Conservation (phyloP, 331 rosid genomes). For the Quercus lobata region DNA sequence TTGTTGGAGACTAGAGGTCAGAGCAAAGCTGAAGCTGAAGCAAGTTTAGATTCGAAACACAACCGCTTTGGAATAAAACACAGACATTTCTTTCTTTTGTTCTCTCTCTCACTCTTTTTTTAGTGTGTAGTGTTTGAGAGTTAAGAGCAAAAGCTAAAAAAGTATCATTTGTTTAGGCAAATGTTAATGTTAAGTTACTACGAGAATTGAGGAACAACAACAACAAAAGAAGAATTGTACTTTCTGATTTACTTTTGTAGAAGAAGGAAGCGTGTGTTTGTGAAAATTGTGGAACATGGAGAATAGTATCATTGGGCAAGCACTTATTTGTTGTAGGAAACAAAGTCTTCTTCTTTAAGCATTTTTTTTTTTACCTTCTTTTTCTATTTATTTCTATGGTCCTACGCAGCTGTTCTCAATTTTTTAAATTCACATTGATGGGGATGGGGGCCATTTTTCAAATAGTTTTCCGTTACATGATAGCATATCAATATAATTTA, state of each 20-base stretch:
- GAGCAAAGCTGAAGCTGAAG: conserved; percentile 11
- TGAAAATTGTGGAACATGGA: neutral
- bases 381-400: conserved; percentile 21
- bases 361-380: neutral
- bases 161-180: conserved; percentile 9
- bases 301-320: neutral
- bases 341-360: conserved; percentile 17
- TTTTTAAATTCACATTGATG: too few relatives aligned
- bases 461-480: too few relatives aligned
- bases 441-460: too few relatives aligned
- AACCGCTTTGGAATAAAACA: conserved; percentile 18
- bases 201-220: neutral
- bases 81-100: conserved; percentile 10
- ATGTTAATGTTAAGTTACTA: conserved; percentile 19
- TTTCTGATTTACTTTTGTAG: neutral
- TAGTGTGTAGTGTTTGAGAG: neutral
- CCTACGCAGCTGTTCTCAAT: neutral
- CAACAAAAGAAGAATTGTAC: neutral
- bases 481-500: too few relatives aligned
- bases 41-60: conserved; percentile 26
- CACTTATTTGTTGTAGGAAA: neutral
- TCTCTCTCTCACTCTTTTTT: neutral
- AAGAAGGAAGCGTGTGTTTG: neutral
- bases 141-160: conserved; percentile 1
- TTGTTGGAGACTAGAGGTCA: conserved; percentile 15